Evolutionary conservation across 805 yeast species (phyloP).

Genomic region (Jamesozyma jinghongensis): DNA sequence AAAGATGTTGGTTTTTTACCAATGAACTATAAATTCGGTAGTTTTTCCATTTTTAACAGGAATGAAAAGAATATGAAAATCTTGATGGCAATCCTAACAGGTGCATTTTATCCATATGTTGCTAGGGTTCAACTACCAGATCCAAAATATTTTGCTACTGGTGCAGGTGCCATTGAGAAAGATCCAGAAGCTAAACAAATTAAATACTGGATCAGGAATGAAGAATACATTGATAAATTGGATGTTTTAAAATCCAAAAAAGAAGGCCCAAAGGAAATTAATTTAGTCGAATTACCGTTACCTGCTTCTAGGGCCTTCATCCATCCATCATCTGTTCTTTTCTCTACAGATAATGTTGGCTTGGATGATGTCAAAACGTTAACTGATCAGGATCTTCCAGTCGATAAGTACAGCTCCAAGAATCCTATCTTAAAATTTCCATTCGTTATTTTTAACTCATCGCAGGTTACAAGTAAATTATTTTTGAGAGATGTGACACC

Average conservation of each 20-base stretch:
- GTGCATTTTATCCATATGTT: constrained; percentile 74
- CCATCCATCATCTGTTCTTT: constrained; percentile 79
- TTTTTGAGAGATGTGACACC: constrained; percentile 77
- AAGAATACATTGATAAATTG: constrained; percentile 36
- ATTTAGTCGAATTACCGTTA: constrained; percentile 19
- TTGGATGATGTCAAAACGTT: constrained; percentile 20
- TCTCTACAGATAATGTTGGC: constrained; percentile 35
- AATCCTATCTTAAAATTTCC: constrained; percentile 38
- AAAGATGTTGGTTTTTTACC: constrained; percentile 75
- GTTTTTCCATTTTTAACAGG: constrained; percentile 35
- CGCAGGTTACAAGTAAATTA: constrained; percentile 56
- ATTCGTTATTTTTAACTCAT: constrained; percentile 54
- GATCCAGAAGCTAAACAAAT: constrained; percentile 73
- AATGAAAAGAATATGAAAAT: constrained; percentile 44
- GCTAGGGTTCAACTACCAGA: constrained; percentile 79
- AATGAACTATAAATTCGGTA: constrained; percentile 34
- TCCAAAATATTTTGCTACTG: constrained; percentile 57
- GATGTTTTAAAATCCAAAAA: constrained; percentile 12
- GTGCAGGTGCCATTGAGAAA: constrained; percentile 73
- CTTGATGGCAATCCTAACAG: constrained; percentile 61
- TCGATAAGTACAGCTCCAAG: constrained; percentile 23
- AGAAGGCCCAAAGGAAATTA: constrained; percentile 2
- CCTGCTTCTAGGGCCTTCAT: constrained; percentile 69
- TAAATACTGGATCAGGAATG: constrained; percentile 65
- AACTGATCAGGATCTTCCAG: constrained; percentile 11